Evolutionary conservation across 2,329 filamentous ascomycete genomes (phyloP).

Genomic region (Aspergillus intermedius): DNA sequence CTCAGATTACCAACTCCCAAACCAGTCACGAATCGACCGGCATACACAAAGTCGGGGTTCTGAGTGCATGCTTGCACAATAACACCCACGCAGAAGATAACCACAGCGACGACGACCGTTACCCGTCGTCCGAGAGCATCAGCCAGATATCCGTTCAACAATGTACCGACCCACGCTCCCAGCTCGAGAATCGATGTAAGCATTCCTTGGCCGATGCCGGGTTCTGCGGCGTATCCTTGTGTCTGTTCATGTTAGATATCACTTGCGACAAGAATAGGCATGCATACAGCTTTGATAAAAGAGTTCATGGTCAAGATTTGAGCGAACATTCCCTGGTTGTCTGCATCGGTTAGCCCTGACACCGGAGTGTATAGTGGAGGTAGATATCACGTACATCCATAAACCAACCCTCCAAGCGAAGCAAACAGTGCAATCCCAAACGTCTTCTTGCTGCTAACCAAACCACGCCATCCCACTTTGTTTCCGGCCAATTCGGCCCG

Average conservation of each 20-base stretch:
- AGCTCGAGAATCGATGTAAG: conserved; percentile 37
- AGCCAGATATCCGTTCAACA: conserved; percentile 32
- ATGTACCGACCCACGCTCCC: conserved; percentile 33
- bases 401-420: conserved; percentile 48
- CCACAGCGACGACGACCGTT: conserved; percentile 27
- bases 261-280: conserved; percentile 16
- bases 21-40: conserved; percentile 37
- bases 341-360: conserved; percentile 7
- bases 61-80: conserved; percentile 31
- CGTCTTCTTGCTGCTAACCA: conserved; percentile 49
- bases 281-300: conserved; percentile 41
- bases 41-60: conserved; percentile 28
- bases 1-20: conserved; percentile 37
- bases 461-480: conserved; percentile 39
- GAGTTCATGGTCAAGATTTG: conserved; percentile 53
- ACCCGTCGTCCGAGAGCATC: conserved; percentile 30
- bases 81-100: conserved; percentile 32
- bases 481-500: conserved; percentile 30
- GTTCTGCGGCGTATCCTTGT: conserved; percentile 19
- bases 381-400: conserved; percentile 46
- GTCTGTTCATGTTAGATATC: conserved; percentile 12
- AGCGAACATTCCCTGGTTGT: conserved; percentile 72
- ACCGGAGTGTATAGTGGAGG: neutral
- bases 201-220: conserved; percentile 25
- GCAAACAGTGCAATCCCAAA: conserved; percentile 51